Evolutionary conservation across 164 flowering plant genomes (phyloP), one percentile per base, ranked within the genome.

Genomic region (Aristolochia contorta): DNA sequence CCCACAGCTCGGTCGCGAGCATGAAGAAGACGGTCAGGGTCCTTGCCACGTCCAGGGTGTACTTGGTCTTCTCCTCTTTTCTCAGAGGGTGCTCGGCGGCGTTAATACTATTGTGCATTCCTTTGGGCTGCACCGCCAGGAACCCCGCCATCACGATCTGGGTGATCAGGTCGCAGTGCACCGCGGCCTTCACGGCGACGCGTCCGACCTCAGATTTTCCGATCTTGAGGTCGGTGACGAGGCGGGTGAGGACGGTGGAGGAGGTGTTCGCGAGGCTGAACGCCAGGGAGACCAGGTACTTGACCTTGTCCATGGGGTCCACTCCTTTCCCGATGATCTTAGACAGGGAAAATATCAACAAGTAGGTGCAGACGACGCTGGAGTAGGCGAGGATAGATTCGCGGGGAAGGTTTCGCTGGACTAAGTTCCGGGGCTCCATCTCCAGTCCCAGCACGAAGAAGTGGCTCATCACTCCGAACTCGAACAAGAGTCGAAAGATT

Each of bases 391-490:
- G 63, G n/a, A 66, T 66, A 7, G 83, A 80, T 41, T 78, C 82
- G 0, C 75, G 74, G 19, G 70, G 66, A 3, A 80, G 81, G 14
- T 64, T 37, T 18, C 62, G 72, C 30, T 81, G 48, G 43, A 79
- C 56, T 7, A 74, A 62, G 16, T 16, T 32, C 12, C 59, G 46
- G 4, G 86, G 91, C 47, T 84, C 83, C 78, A 89, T 77, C 67
- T 89, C 92, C 12, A 89, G 63, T 20, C 92, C 96, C 54, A 84
- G 58, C 9, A 80, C 84, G 52, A 86, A 84, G 82, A 86, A 77
- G 71, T 84, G 81, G 56, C 27, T 2, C 56, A 53, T 21, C 27
- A 53, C 14, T 14, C 56, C 56, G 4, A 10, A 5, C 30, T 53
- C 56, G 23, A 22, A 21, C 9, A 53, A 23, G 14, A 22, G 45